Percentiles rank a stretch among this genome's conserved stretches.
These are phyloP conservation scores for Suillus clintonianus DNA, from an alignment of 768 basidiomycete genomes.

Conservation along the genomic window DNA sequence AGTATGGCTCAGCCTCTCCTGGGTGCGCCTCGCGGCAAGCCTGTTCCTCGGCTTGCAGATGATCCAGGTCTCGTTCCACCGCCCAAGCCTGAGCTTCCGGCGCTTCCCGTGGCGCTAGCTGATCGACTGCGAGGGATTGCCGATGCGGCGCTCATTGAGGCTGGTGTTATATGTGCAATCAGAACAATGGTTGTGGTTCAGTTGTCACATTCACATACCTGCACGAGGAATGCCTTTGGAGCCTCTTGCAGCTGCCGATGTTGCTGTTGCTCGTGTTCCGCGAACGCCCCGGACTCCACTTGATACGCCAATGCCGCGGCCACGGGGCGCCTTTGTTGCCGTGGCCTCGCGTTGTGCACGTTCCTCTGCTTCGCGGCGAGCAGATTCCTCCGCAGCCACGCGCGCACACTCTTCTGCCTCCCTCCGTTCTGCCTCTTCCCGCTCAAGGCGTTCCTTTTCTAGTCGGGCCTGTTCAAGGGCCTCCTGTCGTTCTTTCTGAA, in stretches of 20 bases:
- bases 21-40: constrained; percentile 23
- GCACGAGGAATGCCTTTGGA: constrained; percentile 40
- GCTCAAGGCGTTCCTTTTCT: constrained; percentile 34
- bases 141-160: constrained; percentile 12
- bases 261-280: constrained; percentile 65
- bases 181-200: background rate
- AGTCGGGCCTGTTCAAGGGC: constrained; percentile 25
- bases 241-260: constrained; percentile 48
- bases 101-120: constrained; percentile 27
- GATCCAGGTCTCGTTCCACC: constrained; percentile 25
- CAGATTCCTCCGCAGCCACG: constrained; percentile 31
- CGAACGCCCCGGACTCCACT: constrained; percentile 72
- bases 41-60: constrained; percentile 24
- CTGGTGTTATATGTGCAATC: constrained; percentile 6
- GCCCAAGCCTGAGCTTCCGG: constrained; percentile 10
- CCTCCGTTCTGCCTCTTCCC: constrained; percentile 35
- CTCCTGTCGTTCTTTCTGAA: constrained; percentile 47
- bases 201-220: constrained; percentile 27
- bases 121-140: constrained; percentile 24
- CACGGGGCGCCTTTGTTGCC: constrained; percentile 22
- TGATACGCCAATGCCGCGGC: constrained; percentile 48
- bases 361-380: constrained; percentile 49
- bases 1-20: constrained; percentile 20
- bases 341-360: constrained; percentile 48
- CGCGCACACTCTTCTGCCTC: constrained; percentile 41